Evolutionary conservation across 2,329 filamentous ascomycete genomes (phyloP), one percentile per base, ranked within the genome.

Genomic region (Westerdykella sp.): DNA sequence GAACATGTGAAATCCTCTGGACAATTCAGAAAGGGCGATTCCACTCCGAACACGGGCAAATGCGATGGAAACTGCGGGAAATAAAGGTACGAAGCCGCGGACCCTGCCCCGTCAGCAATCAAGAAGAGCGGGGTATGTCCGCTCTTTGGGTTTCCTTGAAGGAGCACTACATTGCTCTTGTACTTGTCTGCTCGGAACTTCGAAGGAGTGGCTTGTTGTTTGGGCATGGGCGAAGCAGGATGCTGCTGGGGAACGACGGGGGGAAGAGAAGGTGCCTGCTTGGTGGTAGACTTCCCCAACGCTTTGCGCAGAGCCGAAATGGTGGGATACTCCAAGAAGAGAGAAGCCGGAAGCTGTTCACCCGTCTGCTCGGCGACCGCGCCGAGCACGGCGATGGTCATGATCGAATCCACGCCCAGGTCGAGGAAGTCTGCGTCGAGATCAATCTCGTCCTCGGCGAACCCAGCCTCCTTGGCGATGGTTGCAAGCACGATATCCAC

Each of bases 241-340:
- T 28, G 25, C 25, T 28, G 25, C 25, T 28, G 25, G 9, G 25
- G n/a, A n/a, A n/a, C n/a, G n/a, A n/a, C n/a, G n/a, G n/a, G n/a
- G n/a, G n/a, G 7, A 28, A 28, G 25, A 28, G 25, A 12, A 7
- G 4, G 7, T 3, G 4, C 25, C 11, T 28, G 25, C 25, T 28
- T 12, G 7, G 7, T 12, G 25, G 9, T 12, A 5, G 25, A 7
- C 4, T 28, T 28, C 25, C 25, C 25, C 25, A 28, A 28, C 7
- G 4, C 25, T 28, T 28, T 28, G 4, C 25, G 25, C 25, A 28
- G 25, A 28, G 25, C 25, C 11, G 25, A 28, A 4, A 28, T 5
- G 4, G 74, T 77, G 4, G 75, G 70, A 43, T 74, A 71, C 42
- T 79, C 75, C 12, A 74, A 73, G 61, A 79, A 78, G 21, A 78